Percentiles rank a stretch among this genome's conserved stretches.
Conservation (phyloP, 2,329 filamentous ascomycete species). For the Leptographium procerum region DNA sequence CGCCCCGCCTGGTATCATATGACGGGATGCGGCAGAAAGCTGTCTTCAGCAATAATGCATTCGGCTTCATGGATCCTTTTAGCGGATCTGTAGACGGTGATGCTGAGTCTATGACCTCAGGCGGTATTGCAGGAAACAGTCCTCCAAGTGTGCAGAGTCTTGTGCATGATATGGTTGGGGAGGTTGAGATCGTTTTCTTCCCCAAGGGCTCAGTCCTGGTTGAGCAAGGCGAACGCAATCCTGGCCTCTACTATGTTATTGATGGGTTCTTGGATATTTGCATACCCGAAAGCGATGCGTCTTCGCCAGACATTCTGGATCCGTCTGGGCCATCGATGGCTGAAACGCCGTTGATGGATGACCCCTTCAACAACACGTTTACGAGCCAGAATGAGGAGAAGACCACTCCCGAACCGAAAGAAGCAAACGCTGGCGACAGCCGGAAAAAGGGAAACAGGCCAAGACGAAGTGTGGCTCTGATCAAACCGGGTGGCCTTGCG, state of each 20-base stretch:
- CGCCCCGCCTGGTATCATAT: conserved; percentile 72
- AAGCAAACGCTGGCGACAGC: conserved; percentile 15
- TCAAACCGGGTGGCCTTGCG: conserved; percentile 88
- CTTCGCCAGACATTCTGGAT: conserved; percentile 27
- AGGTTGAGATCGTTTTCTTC: conserved; percentile 95
- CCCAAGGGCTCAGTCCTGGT: conserved; percentile 89
- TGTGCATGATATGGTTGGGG: conserved; percentile 73
- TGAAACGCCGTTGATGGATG: conserved; percentile 1
- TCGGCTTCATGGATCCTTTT: conserved; percentile 81
- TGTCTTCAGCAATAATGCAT: conserved; percentile 69
- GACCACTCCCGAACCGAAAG: neutral
- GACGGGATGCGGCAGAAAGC: conserved; percentile 73
- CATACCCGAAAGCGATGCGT: conserved; percentile 56
- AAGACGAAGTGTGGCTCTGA: conserved; percentile 68
- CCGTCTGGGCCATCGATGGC: conserved; percentile 5
- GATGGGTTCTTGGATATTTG: conserved; percentile 95
- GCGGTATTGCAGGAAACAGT: conserved; percentile 42
- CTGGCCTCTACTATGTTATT: conserved; percentile 92
- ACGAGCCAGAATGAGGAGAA: neutral
- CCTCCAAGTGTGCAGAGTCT: conserved; percentile 54
- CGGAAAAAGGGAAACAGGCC: conserved; percentile 35
- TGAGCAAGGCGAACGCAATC: conserved; percentile 93
- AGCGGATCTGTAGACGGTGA: conserved; percentile 71
- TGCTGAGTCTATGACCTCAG: conserved; percentile 71
- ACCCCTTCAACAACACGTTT: neutral